Percentiles rank a stretch among this genome's conserved stretches.
Conservation (phyloP, 768 basidiomycete species). For the Phylloporus sp. region DNA sequence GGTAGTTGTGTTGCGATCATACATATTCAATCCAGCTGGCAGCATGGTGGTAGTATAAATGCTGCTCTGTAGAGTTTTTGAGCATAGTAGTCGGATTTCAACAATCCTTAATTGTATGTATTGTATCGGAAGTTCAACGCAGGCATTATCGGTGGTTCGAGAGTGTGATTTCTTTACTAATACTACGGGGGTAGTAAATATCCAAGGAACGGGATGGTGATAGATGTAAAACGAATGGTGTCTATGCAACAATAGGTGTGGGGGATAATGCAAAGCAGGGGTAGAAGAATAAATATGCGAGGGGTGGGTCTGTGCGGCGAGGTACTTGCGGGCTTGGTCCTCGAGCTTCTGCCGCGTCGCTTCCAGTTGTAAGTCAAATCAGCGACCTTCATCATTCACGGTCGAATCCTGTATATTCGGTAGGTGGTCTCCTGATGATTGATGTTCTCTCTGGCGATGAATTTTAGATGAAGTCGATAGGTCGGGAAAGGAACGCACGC, state of each 20-base stretch:
- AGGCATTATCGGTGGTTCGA: background rate
- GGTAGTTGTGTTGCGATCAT: conserved; percentile 44
- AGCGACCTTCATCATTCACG: conserved; percentile 3
- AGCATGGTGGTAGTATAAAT: conserved; percentile 15
- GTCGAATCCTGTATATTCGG: conserved; percentile 1
- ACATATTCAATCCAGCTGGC: conserved; percentile 23
- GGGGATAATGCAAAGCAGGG: background rate
- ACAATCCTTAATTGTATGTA: conserved; percentile 56
- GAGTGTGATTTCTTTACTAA: background rate
- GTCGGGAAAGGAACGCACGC: conserved; percentile 10
- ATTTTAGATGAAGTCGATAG: background rate
- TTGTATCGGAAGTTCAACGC: conserved; percentile 17
- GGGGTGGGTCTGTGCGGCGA: conserved; percentile 95
- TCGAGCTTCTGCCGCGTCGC: conserved; percentile 74
- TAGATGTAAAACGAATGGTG: background rate
- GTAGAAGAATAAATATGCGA: too few relatives aligned
- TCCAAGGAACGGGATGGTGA: background rate
- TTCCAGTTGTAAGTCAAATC: conserved; percentile 65
- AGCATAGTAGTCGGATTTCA: conserved; percentile 67
- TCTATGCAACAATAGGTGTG: background rate
- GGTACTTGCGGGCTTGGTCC: conserved; percentile 87
- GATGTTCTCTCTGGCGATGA: conserved; percentile 4
- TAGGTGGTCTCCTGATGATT: conserved; percentile 2
- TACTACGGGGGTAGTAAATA: background rate
- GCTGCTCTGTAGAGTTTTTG: conserved; percentile 29